A percentile compares a stretch with the other conserved stretches of the same genome.
These are phyloP conservation scores for Macrocystidia cucumis DNA, from an alignment of 1,284 basidiomycete genomes.

Conservation along the genomic window DNA sequence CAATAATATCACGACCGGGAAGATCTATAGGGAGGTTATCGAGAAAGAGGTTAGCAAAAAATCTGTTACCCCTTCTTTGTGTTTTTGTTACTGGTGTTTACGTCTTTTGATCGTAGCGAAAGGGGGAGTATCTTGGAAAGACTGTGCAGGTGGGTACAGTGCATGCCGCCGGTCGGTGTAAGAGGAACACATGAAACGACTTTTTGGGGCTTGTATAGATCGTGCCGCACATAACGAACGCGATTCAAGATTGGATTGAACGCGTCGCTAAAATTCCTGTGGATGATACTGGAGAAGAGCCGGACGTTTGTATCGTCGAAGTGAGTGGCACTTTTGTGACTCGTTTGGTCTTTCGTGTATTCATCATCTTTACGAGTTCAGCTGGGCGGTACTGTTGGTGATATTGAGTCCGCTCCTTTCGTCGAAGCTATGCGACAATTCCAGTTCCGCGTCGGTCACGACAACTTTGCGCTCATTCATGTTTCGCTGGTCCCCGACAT, in stretches of 20 bases:
- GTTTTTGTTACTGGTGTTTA: slow-evolving; percentile 5
- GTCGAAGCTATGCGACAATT: slow-evolving; percentile 99
- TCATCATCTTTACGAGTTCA: slow-evolving; percentile 20
- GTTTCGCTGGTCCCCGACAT: slow-evolving; percentile 98
- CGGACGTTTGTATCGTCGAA: slow-evolving; percentile 97
- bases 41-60: slow-evolving; percentile 95
- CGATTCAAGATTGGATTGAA: slow-evolving; percentile 99
- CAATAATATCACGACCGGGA: slow-evolving; percentile 98
- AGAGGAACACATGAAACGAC: background rate
- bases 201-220: slow-evolving; percentile 47
- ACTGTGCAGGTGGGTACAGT: slow-evolving; percentile 70
- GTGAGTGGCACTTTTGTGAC: slow-evolving; percentile 26
- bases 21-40: slow-evolving; percentile 96
- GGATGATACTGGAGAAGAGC: slow-evolving; percentile 89
- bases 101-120: slow-evolving; percentile 45
- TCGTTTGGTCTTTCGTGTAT: background rate
- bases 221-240: slow-evolving; percentile 94
- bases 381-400: slow-evolving; percentile 95
- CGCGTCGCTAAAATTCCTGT: slow-evolving; percentile 91
- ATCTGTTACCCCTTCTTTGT: no score
- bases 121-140: slow-evolving; percentile 96
- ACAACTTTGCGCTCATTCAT: slow-evolving; percentile 97
- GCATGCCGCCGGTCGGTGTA: background rate
- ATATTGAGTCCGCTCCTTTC: slow-evolving; percentile 96
- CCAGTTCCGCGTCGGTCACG: slow-evolving; percentile 96